Base-by-base conservation (phyloP, 1,139 yeast genomes). In the Spencermartinsiella ligniputridi region DNA sequence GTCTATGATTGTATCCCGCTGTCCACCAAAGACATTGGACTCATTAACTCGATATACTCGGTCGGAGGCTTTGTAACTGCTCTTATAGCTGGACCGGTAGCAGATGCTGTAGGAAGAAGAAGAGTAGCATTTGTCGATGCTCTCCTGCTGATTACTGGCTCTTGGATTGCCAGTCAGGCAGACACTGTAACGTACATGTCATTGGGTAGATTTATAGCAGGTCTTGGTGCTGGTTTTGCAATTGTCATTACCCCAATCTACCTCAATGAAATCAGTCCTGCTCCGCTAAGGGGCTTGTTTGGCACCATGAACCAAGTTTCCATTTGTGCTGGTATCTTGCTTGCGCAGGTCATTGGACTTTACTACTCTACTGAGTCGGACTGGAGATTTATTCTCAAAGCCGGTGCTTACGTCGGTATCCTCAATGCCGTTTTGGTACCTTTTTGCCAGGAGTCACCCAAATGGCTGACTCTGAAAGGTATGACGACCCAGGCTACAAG, bases 231-330 rank as follows among this genome's bases (percentile, higher is more conserved):
- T 6, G 98, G 98, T 3, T 72, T 83, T 8, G 83, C 92, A 1
- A 75, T 92, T 50, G 97, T 92, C 3, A 79, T 85, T 12, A 83
- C 90, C 0, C 94, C 97, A 0, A 66, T 92, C 47, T 81, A 81
- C 54, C 78, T 90, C 53, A 83, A 81, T 58, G 96, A 89, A 63
- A 75, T 89, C 17, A 72, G 94, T 9, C 97, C 97, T 0, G 61
- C 72, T 1, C 67, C 70, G 11, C 66, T 76, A 48, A 78, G 85
- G 43, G 97, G 97, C 1, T 68, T 82, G 24, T 71, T 90, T 50
- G 97, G 98, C 0, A 76, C 94, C 18, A 80, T 87, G 85, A 85
- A 84, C 51, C 98, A 92, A 64, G 81, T 88, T 1, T 79, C 87
- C 22, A 83, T 89, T 47, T 90, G 89, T 58, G 54, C 83, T 16